A percentile compares a stretch with the other conserved stretches of the same genome.
phyloP scores from a whole-genome alignment of 192 early-diverging fungal genomes.

The Gryganskiella cystojenkinii region DNA sequence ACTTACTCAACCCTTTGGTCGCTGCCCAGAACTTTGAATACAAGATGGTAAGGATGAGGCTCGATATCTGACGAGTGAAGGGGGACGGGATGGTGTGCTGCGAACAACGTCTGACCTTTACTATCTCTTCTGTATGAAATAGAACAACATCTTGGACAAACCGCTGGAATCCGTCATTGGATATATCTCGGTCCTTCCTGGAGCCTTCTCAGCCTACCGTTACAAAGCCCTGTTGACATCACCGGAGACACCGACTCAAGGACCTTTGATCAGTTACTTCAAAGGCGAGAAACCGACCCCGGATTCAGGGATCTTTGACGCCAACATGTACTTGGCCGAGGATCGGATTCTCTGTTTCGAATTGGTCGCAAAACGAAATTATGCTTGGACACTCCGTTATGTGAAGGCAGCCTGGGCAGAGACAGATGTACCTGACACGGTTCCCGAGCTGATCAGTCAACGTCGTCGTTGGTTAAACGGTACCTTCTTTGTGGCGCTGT shows the following conservation, averaged over 20 bases:
- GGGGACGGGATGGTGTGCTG: too few relatives aligned
- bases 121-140: not conserved
- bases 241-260: conserved; percentile 58
- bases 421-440: conserved; percentile 80
- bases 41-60: conserved; percentile 72
- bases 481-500: conserved; percentile 81
- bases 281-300: conserved; percentile 75
- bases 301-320: conserved; percentile 69
- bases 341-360: conserved; percentile 89
- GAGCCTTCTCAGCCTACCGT: conserved; percentile 86
- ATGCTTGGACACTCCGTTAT: conserved; percentile 76
- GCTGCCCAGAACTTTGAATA: conserved; percentile 89
- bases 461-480: conserved; percentile 87
- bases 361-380: conserved; percentile 76
- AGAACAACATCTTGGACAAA: conserved; percentile 81
- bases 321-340: conserved; percentile 74
- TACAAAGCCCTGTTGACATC: conserved; percentile 74
- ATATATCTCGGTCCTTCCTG: conserved; percentile 86
- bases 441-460: conserved; percentile 84
- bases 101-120: too few relatives aligned
- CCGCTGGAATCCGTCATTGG: conserved; percentile 85
- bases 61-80: too few relatives aligned
- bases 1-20: conserved; percentile 79
- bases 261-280: conserved; percentile 80
- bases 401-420: conserved; percentile 77